Conservation (phyloP, 768 basidiomycete genomes). For the Mycena galericulata region DNA sequence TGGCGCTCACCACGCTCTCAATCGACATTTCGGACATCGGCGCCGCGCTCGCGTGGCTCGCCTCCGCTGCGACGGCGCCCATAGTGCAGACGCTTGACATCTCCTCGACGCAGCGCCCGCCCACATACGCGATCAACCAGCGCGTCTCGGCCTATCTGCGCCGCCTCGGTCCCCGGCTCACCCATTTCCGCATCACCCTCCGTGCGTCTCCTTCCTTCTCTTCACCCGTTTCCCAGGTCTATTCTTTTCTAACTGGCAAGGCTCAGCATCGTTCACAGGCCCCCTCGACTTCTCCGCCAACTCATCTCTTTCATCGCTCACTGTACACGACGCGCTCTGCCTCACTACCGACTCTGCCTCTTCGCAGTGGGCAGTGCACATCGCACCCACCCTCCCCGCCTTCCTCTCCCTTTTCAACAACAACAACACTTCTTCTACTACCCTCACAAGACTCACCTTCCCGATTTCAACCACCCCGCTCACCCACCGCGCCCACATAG, state of each 20-base stretch:
- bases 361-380: background rate
- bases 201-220: background rate
- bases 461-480: background rate
- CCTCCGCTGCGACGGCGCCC: conserved; percentile 6
- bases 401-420: conserved; percentile 11
- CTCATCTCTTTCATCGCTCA: no score
- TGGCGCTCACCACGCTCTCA: background rate
- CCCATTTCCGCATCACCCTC: conserved; percentile 10
- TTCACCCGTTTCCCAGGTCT: conserved; percentile 3
- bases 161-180: conserved; percentile 4
- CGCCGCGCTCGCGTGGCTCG: conserved; percentile 8
- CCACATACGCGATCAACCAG: conserved; percentile 1
- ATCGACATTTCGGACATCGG: conserved; percentile 11
- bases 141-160: conserved; percentile 14
- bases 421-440: no score
- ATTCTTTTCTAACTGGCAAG: no score
- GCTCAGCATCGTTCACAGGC: conserved; percentile 4
- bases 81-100: conserved; percentile 6
- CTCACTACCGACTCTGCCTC: conserved; percentile 5
- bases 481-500: background rate
- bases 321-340: background rate
- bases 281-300: conserved; percentile 1
- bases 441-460: conserved; percentile 10
- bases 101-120: background rate
- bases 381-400: background rate